Evolutionary conservation across 2,329 filamentous ascomycete genomes (phyloP), one percentile per base, ranked within the genome.

Genomic region (Penicillium sp.): DNA sequence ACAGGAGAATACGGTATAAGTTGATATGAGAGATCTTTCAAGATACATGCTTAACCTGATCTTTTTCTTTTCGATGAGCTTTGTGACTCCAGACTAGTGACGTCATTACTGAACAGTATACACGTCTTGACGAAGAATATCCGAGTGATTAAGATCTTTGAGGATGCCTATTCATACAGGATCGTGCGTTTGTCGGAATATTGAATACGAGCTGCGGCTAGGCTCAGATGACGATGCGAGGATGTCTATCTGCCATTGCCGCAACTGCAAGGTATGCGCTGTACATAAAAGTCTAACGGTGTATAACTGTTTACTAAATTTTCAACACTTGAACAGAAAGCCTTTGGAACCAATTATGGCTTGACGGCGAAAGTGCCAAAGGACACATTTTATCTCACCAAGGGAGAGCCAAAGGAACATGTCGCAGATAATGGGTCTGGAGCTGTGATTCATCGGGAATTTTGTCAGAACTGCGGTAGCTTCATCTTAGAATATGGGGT

Each of bases 401-500:
- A 64, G 11, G 78, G 76, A 0, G 58, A 60, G 29, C 64, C 77
- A 3, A 76, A 76, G 47, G 69, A 78, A 23, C 79, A 81, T 61
- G 74, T 74, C 27, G 74, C 72, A 0, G 79, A 81, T 51, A 82
- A 83, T 57, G 80, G 79, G 2, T 73, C 72, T n/a, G 79, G 79
- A 2, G 68, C 67, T 1, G 39, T 67, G 29, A 67, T 82, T 32
- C 75, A 79, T 58, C 73, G 80, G 1, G 79, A 83, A 57, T 83
- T 83, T 60, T 84, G 80, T 56, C 71, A 70, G 4, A 76, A 68
- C 2, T 83, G 81, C 55, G 81, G 80, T 5, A 78, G 78, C 57
- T 75, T 74, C 36, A 73, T 83, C 46, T 65, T 81, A 23, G 80
- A 83, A 62, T 82, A 80, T 58, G 80, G 79, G 32, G 78, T 79